Conservation (phyloP, 1,284 basidiomycete genomes). For the Ganoderma meredithae region DNA sequence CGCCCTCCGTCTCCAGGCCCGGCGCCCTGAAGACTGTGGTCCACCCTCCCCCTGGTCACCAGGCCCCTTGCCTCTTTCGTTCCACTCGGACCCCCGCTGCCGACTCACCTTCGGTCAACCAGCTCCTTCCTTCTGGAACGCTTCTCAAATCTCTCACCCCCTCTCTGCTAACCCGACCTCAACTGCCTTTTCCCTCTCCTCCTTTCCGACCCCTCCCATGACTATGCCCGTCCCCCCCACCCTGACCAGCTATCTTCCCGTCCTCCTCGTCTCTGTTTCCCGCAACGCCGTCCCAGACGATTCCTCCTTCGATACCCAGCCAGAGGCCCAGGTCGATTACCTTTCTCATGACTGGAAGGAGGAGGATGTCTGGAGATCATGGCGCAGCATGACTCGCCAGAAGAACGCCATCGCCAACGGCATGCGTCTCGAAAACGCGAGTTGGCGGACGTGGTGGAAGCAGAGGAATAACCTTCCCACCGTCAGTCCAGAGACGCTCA, state of each 20-base stretch:
- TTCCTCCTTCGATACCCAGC: slow-evolving; percentile 67
- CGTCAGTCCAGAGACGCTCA: slow-evolving; percentile 95
- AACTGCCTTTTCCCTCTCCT: slow-evolving; percentile 13
- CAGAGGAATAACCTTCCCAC: slow-evolving; percentile 97
- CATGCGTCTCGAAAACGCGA: slow-evolving; percentile 94
- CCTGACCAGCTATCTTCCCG: slow-evolving; percentile 66
- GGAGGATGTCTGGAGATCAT: slow-evolving; percentile 98
- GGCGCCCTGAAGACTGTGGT: slow-evolving; percentile 19
- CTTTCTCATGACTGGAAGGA: slow-evolving; percentile 96
- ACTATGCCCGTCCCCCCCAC: slow-evolving; percentile 41
- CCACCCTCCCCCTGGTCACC: slow-evolving; percentile 15
- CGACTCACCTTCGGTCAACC: slow-evolving; percentile 26
- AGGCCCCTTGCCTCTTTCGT: slow-evolving; percentile 20
- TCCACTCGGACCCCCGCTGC: slow-evolving; percentile 24
- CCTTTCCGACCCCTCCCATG: slow-evolving; percentile 23
- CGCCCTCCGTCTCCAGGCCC: slow-evolving; percentile 20
- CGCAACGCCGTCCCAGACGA: slow-evolving; percentile 70
- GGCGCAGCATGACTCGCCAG: slow-evolving; percentile 98
- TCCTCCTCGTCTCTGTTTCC: slow-evolving; percentile 69
- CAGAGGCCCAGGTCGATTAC: slow-evolving; percentile 82
- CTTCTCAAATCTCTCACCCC: slow-evolving; percentile 12
- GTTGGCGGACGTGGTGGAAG: slow-evolving; percentile 99
- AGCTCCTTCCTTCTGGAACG: slow-evolving; percentile 22
- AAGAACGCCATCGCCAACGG: slow-evolving; percentile 99
- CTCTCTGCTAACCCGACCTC: slow-evolving; percentile 9